phyloP scores from a whole-genome alignment of 495 filamentous ascomycete genomes.

The Diplogelasinospora grovesii region DNA sequence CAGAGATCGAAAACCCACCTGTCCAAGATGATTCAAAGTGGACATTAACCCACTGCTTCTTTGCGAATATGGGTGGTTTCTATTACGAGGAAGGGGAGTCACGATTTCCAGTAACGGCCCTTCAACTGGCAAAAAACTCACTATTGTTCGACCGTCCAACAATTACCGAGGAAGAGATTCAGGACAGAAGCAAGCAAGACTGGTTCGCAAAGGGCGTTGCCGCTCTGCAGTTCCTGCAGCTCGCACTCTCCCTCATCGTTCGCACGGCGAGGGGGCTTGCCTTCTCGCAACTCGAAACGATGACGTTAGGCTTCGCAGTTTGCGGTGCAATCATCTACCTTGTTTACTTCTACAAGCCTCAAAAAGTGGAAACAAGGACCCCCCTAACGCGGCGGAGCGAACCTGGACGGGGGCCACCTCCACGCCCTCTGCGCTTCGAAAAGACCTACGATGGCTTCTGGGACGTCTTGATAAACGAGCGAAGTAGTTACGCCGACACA shows the following conservation, averaged over 20 bases:
- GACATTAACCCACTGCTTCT: conserved; percentile 24
- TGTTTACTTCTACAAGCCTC: conserved; percentile 25
- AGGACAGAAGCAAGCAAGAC: conserved; percentile 35
- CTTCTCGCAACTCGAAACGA: conserved; percentile 28
- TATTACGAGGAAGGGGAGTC: background rate
- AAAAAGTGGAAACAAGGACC: conserved; percentile 21
- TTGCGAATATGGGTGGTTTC: conserved; percentile 40
- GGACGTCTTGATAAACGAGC: background rate
- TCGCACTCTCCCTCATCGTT: conserved; percentile 21
- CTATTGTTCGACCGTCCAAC: background rate
- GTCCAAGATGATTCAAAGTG: conserved; percentile 13
- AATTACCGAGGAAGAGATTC: conserved; percentile 20
- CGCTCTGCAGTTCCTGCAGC: conserved; percentile 22
- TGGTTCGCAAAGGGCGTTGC: conserved; percentile 21
- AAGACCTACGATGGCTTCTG: background rate
- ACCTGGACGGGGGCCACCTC: conserved; percentile 19
- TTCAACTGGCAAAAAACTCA: background rate
- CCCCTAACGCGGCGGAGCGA: too few relatives aligned
- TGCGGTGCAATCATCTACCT: conserved; percentile 20
- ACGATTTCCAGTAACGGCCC: background rate
- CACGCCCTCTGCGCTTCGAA: conserved; percentile 4
- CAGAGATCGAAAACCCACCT: background rate
- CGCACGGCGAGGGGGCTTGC: conserved; percentile 16
- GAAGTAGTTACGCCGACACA: background rate
- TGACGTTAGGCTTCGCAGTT: conserved; percentile 20